Evolutionary conservation across 2,329 filamentous ascomycete species (phyloP).

Genomic region (Ophiocordyceps camponoti-rufipedis): DNA sequence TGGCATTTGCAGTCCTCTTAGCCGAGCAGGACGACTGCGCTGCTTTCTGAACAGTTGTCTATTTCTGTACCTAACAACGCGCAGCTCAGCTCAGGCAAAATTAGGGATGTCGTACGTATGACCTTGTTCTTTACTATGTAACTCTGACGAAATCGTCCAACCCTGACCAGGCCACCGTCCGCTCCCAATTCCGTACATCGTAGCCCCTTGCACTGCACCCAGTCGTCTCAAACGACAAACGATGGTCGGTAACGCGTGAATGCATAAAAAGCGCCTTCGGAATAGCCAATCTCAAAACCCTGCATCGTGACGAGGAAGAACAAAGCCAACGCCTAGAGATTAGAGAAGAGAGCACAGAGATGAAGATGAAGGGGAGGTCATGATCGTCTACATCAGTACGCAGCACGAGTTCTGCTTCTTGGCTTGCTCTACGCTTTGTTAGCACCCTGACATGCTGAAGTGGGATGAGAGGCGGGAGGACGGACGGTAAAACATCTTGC

Average conservation of each 20-base stretch:
- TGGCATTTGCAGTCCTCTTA: too few species aligned
- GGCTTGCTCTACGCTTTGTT: slow-evolving; percentile 31
- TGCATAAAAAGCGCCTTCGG: not conserved
- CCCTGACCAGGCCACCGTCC: not conserved
- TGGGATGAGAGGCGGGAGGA: slow-evolving; percentile 3
- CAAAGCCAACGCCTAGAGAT: slow-evolving; percentile 9
- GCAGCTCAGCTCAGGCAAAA: not conserved
- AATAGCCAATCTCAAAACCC: slow-evolving; percentile 13
- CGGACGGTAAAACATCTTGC: slow-evolving; percentile 93
- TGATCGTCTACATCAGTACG: slow-evolving; percentile 38
- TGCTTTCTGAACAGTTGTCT: too few species aligned
- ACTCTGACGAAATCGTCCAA: not conserved
- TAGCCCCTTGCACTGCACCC: not conserved
- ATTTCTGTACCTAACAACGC: not conserved
- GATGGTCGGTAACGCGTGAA: not conserved
- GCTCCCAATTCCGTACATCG: not conserved
- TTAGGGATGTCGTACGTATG: not conserved
- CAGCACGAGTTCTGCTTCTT: slow-evolving; percentile 74
- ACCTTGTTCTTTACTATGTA: not conserved
- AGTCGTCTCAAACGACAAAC: not conserved
- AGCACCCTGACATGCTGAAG: slow-evolving; percentile 2
- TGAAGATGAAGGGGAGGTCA: slow-evolving; percentile 6
- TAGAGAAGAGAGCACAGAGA: slow-evolving; percentile 8
- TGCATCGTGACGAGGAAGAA: slow-evolving; percentile 7
- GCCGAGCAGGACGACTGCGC: too few species aligned